A percentile compares a stretch with the other conserved stretches of the same genome.
These are phyloP conservation scores for Solanum virginianum DNA, from an alignment of 257 asterid genomes.

Conservation along the genomic window DNA sequence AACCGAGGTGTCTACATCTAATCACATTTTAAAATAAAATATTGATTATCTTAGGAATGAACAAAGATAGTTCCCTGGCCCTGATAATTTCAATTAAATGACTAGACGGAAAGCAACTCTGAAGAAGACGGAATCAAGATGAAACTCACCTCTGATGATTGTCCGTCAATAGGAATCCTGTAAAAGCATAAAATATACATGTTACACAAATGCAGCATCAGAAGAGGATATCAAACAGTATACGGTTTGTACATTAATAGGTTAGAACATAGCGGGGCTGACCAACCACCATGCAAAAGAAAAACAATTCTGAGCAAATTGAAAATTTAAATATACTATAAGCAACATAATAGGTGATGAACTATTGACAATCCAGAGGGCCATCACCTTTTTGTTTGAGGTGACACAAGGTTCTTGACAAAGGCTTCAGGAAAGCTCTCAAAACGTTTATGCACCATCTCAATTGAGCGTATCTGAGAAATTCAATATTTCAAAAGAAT, in stretches of 20 bases:
- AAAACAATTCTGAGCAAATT: background rate
- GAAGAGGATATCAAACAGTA: background rate
- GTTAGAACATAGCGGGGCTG: background rate
- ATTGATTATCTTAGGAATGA: background rate
- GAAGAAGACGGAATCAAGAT: background rate
- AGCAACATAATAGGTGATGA: background rate
- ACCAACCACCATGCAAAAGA: background rate
- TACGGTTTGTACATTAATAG: background rate
- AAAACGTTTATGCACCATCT: slow-evolving; percentile 94
- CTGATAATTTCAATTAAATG: background rate
- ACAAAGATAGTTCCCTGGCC: background rate
- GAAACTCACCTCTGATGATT: slow-evolving; percentile 57
- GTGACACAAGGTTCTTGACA: slow-evolving; percentile 70
- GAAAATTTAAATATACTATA: background rate
- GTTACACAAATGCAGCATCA: background rate
- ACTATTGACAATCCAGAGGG: background rate
- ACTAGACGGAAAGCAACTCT: background rate
- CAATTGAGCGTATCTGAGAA: slow-evolving; percentile 83
- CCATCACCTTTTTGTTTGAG: slow-evolving; percentile 47
- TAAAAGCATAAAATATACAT: slow-evolving; percentile 7
- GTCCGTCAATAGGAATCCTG: slow-evolving; percentile 61
- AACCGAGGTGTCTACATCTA: background rate
- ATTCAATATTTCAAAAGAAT: slow-evolving; percentile 7
- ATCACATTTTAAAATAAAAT: background rate
- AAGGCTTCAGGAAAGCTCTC: slow-evolving; percentile 97